phyloP scores from a whole-genome alignment of 768 basidiomycete species.

The Trichaptum fuscoviolaceum region DNA sequence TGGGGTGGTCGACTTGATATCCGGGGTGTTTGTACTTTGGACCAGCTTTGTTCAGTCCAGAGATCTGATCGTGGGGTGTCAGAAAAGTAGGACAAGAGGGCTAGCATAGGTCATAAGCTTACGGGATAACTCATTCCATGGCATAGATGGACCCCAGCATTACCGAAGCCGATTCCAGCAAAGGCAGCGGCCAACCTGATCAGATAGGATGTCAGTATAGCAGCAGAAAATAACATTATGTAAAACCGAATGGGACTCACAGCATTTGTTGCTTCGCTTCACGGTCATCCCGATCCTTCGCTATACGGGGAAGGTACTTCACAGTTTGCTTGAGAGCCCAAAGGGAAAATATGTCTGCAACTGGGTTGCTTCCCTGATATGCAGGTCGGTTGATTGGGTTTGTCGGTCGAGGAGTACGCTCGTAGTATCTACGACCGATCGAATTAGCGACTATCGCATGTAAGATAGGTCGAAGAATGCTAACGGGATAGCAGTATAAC shows the following conservation, averaged over 20 bases:
- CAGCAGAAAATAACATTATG: background rate
- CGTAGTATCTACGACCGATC: conserved; percentile 58
- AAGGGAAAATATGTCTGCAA: conserved; percentile 91
- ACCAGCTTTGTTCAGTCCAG: conserved; percentile 90
- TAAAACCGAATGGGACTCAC: conserved; percentile 35
- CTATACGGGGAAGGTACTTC: conserved; percentile 81
- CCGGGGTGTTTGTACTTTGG: conserved; percentile 90
- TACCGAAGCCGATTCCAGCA: conserved; percentile 93
- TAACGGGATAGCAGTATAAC: conserved; percentile 90
- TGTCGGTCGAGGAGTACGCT: conserved; percentile 81
- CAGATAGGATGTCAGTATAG: background rate
- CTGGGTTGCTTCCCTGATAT: conserved; percentile 90
- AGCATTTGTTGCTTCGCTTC: conserved; percentile 92
- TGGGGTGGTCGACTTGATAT: conserved; percentile 78
- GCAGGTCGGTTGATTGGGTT: conserved; percentile 91
- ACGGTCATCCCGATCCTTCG: conserved; percentile 68
- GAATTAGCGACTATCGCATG: conserved; percentile 6
- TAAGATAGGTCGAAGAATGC: conserved; percentile 17
- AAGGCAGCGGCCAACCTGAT: conserved; percentile 83
- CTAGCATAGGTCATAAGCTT: conserved; percentile 19
- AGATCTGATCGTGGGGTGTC: conserved; percentile 50
- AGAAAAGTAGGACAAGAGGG: conserved; percentile 3
- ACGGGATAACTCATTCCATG: conserved; percentile 90
- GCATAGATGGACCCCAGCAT: conserved; percentile 87
- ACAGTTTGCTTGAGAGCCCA: conserved; percentile 92